Evolutionary conservation across 2,329 filamentous ascomycete genomes (phyloP).

Genomic region (Colletotrichum viniferum): DNA sequence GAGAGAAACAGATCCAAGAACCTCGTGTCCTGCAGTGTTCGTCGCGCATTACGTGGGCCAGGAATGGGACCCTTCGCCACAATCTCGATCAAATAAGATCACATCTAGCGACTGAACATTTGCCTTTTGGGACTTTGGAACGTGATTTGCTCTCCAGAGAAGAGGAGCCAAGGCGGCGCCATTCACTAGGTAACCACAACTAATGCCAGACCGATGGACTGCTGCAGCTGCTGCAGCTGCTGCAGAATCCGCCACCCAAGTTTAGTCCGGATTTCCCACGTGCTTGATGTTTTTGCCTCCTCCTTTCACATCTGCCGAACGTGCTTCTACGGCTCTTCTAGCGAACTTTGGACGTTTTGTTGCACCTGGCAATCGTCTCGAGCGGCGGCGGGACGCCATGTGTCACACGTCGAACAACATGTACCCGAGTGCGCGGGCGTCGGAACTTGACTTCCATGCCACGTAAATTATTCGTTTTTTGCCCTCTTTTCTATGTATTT

Average conservation of each 20-base stretch:
- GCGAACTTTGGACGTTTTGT: neutral
- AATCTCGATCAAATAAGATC: neutral
- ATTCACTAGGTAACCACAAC: neutral
- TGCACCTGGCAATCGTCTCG: neutral
- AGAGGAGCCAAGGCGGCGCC: neutral
- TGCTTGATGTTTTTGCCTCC: neutral
- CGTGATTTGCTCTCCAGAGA: neutral
- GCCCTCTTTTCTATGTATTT: neutral
- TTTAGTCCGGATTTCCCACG: neutral
- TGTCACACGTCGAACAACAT: neutral
- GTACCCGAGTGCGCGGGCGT: neutral
- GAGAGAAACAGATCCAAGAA: neutral
- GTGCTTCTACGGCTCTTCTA: conserved; percentile 7
- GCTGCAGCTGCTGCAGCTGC: neutral
- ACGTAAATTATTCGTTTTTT: neutral
- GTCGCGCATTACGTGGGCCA: neutral
- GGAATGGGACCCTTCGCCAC: neutral
- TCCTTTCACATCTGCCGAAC: neutral
- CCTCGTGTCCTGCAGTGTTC: neutral
- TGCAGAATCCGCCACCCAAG: neutral
- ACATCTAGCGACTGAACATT: neutral
- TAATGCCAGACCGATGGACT: neutral
- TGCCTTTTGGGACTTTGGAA: neutral
- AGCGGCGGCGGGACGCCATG: neutral
- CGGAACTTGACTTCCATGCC: neutral